These are phyloP conservation scores for Populus hybrid DNA, from an alignment of 441 rosid species.

Conservation along the genomic window DNA sequence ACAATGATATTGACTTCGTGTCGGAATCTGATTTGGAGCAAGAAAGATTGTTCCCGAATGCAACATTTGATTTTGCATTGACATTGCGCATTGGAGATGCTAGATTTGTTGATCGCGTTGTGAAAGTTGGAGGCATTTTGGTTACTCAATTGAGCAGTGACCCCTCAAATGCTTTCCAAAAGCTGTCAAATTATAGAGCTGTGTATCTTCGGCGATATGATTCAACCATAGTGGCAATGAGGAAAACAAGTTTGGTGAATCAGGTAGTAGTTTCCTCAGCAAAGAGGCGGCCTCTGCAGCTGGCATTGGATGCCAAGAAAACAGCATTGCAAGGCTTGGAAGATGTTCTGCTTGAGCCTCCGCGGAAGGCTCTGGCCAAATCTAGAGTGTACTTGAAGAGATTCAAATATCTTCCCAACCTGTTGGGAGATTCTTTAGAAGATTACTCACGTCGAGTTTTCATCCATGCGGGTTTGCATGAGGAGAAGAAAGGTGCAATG, in stretches of 20 bases:
- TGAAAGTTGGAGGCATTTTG: slow-evolving; percentile 54
- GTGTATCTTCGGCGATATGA: slow-evolving; percentile 44
- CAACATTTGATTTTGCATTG: slow-evolving; percentile 45
- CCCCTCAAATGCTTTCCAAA: slow-evolving; percentile 32
- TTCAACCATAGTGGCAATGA: slow-evolving; percentile 36
- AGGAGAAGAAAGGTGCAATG: slow-evolving; percentile 45
- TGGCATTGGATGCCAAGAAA: slow-evolving; percentile 35
- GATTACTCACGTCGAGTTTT: slow-evolving; percentile 62
- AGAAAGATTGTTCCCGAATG: slow-evolving; percentile 30
- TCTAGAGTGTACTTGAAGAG: slow-evolving; percentile 55
- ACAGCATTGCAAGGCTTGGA: slow-evolving; percentile 58
- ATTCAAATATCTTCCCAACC: slow-evolving; percentile 51
- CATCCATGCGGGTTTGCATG: slow-evolving; percentile 53
- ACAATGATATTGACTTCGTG: slow-evolving; percentile 35
- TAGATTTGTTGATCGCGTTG: slow-evolving; percentile 48
- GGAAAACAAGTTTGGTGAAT: slow-evolving; percentile 30
- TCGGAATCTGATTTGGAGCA: slow-evolving; percentile 38
- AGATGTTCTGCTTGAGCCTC: slow-evolving; percentile 79
- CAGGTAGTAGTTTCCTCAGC: neutral
- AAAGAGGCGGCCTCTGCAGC: slow-evolving; percentile 34
- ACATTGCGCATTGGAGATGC: slow-evolving; percentile 22
- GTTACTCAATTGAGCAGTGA: slow-evolving; percentile 33
- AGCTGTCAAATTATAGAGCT: slow-evolving; percentile 45
- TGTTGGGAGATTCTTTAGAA: slow-evolving; percentile 53
- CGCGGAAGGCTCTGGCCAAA: slow-evolving; percentile 54